phyloP scores from a whole-genome alignment of 2,329 filamentous ascomycete species.

The Apiospora phragmitis region DNA sequence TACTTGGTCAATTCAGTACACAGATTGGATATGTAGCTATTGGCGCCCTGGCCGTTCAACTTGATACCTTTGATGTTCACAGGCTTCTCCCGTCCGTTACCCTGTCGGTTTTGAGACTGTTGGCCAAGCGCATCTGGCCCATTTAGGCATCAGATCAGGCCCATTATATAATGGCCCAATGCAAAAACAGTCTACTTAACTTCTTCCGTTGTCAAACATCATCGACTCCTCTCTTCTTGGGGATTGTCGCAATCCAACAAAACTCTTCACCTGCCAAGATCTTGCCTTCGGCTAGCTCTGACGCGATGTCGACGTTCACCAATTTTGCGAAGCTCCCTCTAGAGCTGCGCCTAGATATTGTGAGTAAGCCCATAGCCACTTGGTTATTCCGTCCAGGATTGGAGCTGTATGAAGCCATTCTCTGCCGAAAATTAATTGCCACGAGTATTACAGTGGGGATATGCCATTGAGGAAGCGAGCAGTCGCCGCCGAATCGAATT shows the following conservation, averaged over 20 bases:
- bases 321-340: not conserved
- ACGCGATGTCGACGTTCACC: not conserved
- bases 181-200: not conserved
- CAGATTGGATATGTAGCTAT: not conserved
- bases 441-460: not conserved
- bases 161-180: not conserved
- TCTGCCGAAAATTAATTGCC: not conserved
- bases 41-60: not conserved
- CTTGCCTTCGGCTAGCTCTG: not conserved
- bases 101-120: not conserved
- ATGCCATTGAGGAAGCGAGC: not conserved
- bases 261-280: not conserved
- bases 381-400: not conserved
- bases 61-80: not conserved
- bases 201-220: not conserved
- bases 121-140: not conserved
- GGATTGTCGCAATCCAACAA: not conserved
- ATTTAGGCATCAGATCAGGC: not conserved
- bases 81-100: not conserved
- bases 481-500: not conserved
- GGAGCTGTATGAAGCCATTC: not conserved
- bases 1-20: not conserved
- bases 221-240: not conserved
- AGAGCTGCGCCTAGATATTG: not conserved
- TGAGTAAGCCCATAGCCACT: not conserved